Base-by-base conservation (phyloP, 2,329 filamentous ascomycete genomes). In the Bimuria novae-zelandiae region DNA sequence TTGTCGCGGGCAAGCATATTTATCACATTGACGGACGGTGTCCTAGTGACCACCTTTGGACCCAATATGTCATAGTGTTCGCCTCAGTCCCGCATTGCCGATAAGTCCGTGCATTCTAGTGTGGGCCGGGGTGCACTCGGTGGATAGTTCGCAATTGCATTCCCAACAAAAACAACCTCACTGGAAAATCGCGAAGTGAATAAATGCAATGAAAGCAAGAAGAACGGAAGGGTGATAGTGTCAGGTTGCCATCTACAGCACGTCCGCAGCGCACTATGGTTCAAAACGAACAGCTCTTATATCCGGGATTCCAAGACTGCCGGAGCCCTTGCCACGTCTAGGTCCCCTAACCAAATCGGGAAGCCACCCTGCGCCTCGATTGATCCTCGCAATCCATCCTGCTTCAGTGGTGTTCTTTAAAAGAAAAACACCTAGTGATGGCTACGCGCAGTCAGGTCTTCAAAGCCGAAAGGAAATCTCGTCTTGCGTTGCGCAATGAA, bases 11-110 rank as follows among this genome's bases (percentile, higher is more conserved):
- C 21, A 36, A 10, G 21, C 43, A 36, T 47, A 22, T 27, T 47
- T 47, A 47, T 47, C 21, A 27, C 22, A 6, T 19, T 21, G 32
- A 37, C 32, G 44, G 33, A 19, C 21, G 6, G 32, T 39, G 44
- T 39, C 32, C 44, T 39, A 47, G 33, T 47, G 44, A 47, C 33
- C 44, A 35, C 22, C n/a, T n/a, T 46, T 46, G 21, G 21, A 25
- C 43, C 33, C 22, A 47, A 47, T 14, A 7, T 16, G 44, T 29
- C 22, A 29, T 47, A 19, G 44, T 30, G 22, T 25, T 7, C n/a
- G 43, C 23, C 27, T 11, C 14, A 12, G 22, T 1, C 17, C 30
- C n/a, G 43, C 32, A 36, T 37, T 46, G 43, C 43, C 43, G 43
- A 46, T 36, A 46, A 35, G 21, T 17, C 43, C 43, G 43, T 36